phyloP scores from a whole-genome alignment of 129 eudicot species.

The carrot (Daucus carota) region DH1_v3.0 NC_030386.2:36007501-36008000 shows the following conservation, averaged over 20 bases:
- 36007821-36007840: background rate
- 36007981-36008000: constrained; percentile 54
- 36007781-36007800: background rate
- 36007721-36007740: background rate
- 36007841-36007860: background rate
- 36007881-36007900: background rate
- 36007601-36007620: background rate
- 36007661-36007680: constrained; percentile 58
- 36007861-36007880: background rate
- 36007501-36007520: too few species aligned
- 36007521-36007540: too few species aligned
- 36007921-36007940: background rate
- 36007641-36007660: background rate
- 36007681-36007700: constrained; percentile 52
- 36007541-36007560: too few species aligned
- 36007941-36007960: constrained; percentile 13
- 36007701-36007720: constrained; percentile 50
- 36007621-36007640: background rate
- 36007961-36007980: constrained; percentile 69
- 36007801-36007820: background rate
- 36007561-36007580: too few species aligned
- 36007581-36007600: too few species aligned
- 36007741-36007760: constrained; percentile 66
- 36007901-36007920: background rate
- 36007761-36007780: background rate